Conservation (phyloP, 176 grass and related monocot genomes). For the Paspalum vaginatum region DNA sequence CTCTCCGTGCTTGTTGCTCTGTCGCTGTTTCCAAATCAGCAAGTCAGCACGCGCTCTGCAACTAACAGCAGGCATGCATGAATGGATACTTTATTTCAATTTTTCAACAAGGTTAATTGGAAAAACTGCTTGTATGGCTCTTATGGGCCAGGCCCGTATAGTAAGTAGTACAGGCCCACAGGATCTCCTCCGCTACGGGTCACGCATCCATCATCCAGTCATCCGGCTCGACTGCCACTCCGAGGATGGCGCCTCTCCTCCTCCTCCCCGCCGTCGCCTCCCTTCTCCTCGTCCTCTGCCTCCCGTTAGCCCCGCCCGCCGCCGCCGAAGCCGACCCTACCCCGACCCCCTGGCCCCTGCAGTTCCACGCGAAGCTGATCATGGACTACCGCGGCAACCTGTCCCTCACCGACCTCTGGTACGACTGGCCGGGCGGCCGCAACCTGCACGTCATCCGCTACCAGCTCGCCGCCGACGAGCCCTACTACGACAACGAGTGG, state of each 20-base stretch:
- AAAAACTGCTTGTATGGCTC: no score
- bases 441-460: conserved; percentile 67
- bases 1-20: no score
- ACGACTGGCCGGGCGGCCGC: conserved; percentile 78
- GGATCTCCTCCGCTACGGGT: no score
- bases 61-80: no score
- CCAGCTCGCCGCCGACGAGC: conserved; percentile 55
- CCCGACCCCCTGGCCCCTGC: conserved; percentile 58
- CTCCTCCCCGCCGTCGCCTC: background rate
- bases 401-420: conserved; percentile 69
- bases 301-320: background rate
- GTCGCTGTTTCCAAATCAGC: no score
- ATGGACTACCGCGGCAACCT: conserved; percentile 58
- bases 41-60: no score
- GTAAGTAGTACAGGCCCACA: no score
- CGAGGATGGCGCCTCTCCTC: background rate
- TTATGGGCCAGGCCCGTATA: no score
- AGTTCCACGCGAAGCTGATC: conserved; percentile 64
- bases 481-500: conserved; percentile 72
- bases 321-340: background rate
- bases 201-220: no score
- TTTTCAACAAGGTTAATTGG: no score
- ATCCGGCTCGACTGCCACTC: background rate
- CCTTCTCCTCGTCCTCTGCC: background rate
- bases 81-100: no score